phyloP scores from a whole-genome alignment of 306 rosid species.

The Comarum palustre region DNA sequence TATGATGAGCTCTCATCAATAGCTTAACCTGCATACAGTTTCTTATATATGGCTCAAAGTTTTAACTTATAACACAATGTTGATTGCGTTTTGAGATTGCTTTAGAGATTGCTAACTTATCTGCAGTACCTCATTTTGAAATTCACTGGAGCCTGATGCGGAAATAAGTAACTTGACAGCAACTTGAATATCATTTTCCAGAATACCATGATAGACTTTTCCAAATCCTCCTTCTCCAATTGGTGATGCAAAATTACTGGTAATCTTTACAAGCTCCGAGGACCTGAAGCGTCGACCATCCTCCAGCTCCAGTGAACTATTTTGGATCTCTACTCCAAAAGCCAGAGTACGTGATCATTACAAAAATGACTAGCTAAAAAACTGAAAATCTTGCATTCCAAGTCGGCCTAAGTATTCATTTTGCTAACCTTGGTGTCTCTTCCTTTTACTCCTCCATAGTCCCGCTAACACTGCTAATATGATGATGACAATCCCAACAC shows the following conservation, averaged over 20 bases:
- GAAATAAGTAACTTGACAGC: conserved; percentile 29
- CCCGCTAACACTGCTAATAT: neutral
- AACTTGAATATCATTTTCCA: conserved; percentile 27
- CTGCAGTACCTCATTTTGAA: conserved; percentile 32
- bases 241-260: conserved; percentile 16
- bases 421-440: neutral
- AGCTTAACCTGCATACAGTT: conserved; percentile 28
- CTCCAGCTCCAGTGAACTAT: neutral
- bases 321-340: neutral
- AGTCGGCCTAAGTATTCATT: neutral
- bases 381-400: neutral
- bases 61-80: neutral
- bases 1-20: conserved; percentile 38
- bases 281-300: neutral
- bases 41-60: neutral
- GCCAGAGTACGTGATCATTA: neutral
- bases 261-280: conserved; percentile 16
- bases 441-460: neutral
- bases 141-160: conserved; percentile 36
- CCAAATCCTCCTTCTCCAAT: conserved; percentile 55
- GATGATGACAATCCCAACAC: neutral
- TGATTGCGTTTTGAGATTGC: neutral
- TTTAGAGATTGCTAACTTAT: neutral
- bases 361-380: neutral
- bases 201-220: conserved; percentile 31